Evolutionary conservation across 441 rosid genomes (phyloP), one percentile per base, ranked within the genome.

Genomic region (Aquilaria agallochum): DNA sequence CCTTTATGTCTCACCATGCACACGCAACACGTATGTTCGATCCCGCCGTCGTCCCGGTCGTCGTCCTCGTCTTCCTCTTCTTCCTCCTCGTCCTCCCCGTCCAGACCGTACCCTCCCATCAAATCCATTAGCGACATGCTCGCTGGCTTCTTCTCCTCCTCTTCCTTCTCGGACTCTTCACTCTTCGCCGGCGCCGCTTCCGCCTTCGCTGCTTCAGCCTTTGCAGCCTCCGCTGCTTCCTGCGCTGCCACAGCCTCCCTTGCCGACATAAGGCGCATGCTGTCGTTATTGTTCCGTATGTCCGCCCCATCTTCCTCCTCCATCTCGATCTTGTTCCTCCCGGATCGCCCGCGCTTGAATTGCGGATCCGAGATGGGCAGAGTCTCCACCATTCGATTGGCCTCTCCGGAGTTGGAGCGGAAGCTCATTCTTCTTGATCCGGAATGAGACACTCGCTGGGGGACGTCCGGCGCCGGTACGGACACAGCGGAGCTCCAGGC

Each of bases 1-100:
- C 97, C 95, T 78, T 86, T 90, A 63, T 83, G 83, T 77, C 97
- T 84, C 56, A 90, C 79, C 97, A 88, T 88, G 84, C 97, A 90
- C 68, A 90, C 95, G 76, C 97, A 88, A 79, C 97, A 88, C 27
- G 72, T 79, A 30, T 68, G 68, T 67, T 86, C 92, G 12, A 69
- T 75, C 14, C 78, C 86, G 30, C 67, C 82, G 0, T 46, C 69
- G 2, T 36, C 73, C 44, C 56, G 76, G 11, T 42, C 65, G 27
- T 20, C 4, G 9, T 20, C 77, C 11, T 36, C 72, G 11, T 4
- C 84, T 33, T 32, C 74, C 2, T 10, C 73, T 0, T 60, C 62
- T 0, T 75, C 75, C 32, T 42, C 65, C 5, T 9, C 73, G 0
- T 60, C 64, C 0, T 67, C 58, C 6, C 59, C 71, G 1, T 78